These are phyloP conservation scores for Limonium bicolor DNA, from an alignment of 148 eudicot species.

Conservation along the genomic window DNA sequence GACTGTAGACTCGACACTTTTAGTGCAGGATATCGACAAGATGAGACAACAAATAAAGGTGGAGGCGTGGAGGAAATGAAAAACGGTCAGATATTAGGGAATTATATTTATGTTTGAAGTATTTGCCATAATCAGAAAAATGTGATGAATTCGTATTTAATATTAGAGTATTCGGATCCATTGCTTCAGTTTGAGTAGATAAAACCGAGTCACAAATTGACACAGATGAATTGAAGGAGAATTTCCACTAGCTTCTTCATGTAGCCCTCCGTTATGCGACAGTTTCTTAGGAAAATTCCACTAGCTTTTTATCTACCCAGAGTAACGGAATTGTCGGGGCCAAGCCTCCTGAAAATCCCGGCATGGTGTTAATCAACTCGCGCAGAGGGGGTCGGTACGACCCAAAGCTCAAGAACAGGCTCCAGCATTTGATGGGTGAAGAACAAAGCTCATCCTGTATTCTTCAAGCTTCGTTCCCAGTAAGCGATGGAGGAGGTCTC, in stretches of 20 bases:
- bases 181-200: too few species aligned
- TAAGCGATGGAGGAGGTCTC: too few species aligned
- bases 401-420: constrained; percentile 2
- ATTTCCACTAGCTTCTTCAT: constrained; percentile 43
- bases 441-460: background rate
- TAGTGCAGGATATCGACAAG: too few species aligned
- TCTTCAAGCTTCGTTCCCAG: too few species aligned
- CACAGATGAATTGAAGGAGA: constrained; percentile 31
- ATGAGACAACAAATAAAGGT: too few species aligned
- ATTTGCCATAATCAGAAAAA: too few species aligned
- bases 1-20: too few species aligned
- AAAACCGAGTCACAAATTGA: constrained; percentile 32
- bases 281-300: constrained; percentile 16
- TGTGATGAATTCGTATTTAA: too few species aligned
- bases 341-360: constrained; percentile 27
- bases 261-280: constrained; percentile 48
- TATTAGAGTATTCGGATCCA: too few species aligned
- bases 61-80: too few species aligned
- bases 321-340: constrained; percentile 17
- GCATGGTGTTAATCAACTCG: constrained; percentile 69
- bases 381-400: constrained; percentile 59
- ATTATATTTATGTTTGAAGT: too few species aligned
- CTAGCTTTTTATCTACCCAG: constrained; percentile 2
- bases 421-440: constrained; percentile 5
- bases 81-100: too few species aligned